Evolutionary conservation across 2,329 filamentous ascomycete species (phyloP).

Genomic region (Arthroderma sp.): DNA sequence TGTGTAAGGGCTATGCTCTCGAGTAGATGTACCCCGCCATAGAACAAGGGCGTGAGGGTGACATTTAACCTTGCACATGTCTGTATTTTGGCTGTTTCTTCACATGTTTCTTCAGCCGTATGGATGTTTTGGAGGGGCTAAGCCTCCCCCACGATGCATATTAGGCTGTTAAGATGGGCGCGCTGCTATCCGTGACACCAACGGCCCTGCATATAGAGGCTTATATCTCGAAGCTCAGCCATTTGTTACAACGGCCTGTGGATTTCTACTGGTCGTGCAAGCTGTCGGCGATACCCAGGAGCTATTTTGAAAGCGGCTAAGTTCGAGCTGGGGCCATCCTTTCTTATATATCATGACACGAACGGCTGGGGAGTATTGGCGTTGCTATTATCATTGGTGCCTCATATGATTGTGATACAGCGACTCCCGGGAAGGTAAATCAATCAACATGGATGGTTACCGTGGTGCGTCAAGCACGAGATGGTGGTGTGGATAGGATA

Average conservation of each 20-base stretch:
- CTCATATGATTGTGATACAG: not conserved
- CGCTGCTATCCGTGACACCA: not conserved
- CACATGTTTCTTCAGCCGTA: conserved; percentile 2
- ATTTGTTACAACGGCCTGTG: not conserved
- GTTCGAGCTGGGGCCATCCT: not conserved
- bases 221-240: conserved; percentile 3
- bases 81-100: not conserved
- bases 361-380: not conserved
- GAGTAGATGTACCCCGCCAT: not conserved
- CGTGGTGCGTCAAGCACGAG: not conserved
- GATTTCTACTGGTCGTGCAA: not conserved
- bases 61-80: not conserved
- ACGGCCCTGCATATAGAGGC: conserved; percentile 2
- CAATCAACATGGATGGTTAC: not conserved
- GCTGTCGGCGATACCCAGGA: not conserved
- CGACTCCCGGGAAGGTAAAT: not conserved
- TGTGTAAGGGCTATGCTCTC: not conserved
- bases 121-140: not conserved
- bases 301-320: not conserved
- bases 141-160: not conserved
- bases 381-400: not conserved
- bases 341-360: not conserved
- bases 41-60: not conserved
- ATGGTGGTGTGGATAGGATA: not conserved
- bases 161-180: not conserved